Base-by-base conservation (phyloP, 306 rosid genomes). In the Sicyos edulis region DNA sequence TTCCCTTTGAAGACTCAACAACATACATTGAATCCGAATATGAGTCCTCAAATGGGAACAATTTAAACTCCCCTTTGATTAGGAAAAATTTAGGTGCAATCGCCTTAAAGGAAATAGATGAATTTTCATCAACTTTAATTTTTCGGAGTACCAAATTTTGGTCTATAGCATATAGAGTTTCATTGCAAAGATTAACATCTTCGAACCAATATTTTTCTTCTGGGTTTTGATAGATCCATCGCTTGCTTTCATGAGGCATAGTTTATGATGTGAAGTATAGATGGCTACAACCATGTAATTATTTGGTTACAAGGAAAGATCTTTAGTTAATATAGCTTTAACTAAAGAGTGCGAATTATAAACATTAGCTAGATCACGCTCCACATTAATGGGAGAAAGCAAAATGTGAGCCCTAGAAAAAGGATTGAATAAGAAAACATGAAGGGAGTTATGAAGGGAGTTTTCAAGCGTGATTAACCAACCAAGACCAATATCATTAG, bases 251-350 rank as follows among this genome's bases (percentile, higher is more conserved):
- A 64, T 16, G 7, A 64, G 0, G 0, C 21, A 32, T 11, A 64
- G 2, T 10, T 0, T n/a, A 0, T 1, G 0, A 9, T 0, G 3
- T 6, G 7, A n/a, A n/a, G n/a, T n/a, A n/a, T n/a, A n/a, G n/a
- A n/a, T n/a, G n/a, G n/a, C n/a, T n/a, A n/a, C n/a, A n/a, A n/a
- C n/a, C n/a, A n/a, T n/a, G n/a, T n/a, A n/a, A n/a, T n/a, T n/a
- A n/a, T n/a, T n/a, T n/a, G 1, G 3, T 26, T 65, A 65, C 12
- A 37, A 42, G 1, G 53, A 42, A 19, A n/a, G 71, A 42, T 65
- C 71, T 65, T 65, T 65, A 29, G 71, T 37, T 44, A 65, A 0
- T 40, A 65, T 65, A 40, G 54, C 71, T 45, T 65, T 65, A 4
- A 17, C 8, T 2, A 65, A 4, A 16, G 0, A 3, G 0, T 9